Evolutionary conservation across 257 asterid genomes (phyloP), one percentile per base, ranked within the genome.

Genomic region (Scutellaria baicalensis): DNA sequence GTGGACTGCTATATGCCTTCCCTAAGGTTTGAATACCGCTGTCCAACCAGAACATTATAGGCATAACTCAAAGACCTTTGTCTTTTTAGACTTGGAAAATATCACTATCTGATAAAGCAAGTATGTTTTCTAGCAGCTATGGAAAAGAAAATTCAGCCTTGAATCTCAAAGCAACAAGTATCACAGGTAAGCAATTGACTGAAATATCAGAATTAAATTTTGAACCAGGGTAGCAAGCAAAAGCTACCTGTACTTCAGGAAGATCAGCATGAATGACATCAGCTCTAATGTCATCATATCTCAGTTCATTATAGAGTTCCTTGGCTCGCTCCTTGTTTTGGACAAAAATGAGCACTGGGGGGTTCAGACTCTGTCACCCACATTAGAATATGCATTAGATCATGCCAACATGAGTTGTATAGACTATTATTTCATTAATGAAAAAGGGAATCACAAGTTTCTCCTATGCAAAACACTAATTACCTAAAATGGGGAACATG

Each of bases 291-390:
- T 89, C 85, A 56, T 87, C 88, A 72, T 81, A 91, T 70, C 83
- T 84, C 78, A 91, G 66, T 75, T 84, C 97, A 4, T 80, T 79
- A 64, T 87, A 77, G 18, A 92, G 87, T 74, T 89, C 84, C 81
- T 92, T 92, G 13, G 95, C 96, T 11, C 96, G 86, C 70, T 86
- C 96, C 74, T 87, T 89, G 79, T 84, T 92, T 84, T 92, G 98
- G 77, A 92, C 92, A 73, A 92, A 92, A 35, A 92, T 80, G 79
- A 92, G 86, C 56, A 89, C 86, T 0, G 96, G 96, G 21, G 96
- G 96, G 72, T 88, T 86, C 83, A 87, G 79, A 80, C 96, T 84
- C 98, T 92, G 89, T 52, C 68, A 58, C 9, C 62, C 20, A 55
- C 50, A 44, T 36, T 31, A 68, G n/a, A 67, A 49, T 6, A 71